These are phyloP conservation scores for Trifolium subterraneum DNA, from an alignment of 306 rosid species.

Conservation along the genomic window DNA sequence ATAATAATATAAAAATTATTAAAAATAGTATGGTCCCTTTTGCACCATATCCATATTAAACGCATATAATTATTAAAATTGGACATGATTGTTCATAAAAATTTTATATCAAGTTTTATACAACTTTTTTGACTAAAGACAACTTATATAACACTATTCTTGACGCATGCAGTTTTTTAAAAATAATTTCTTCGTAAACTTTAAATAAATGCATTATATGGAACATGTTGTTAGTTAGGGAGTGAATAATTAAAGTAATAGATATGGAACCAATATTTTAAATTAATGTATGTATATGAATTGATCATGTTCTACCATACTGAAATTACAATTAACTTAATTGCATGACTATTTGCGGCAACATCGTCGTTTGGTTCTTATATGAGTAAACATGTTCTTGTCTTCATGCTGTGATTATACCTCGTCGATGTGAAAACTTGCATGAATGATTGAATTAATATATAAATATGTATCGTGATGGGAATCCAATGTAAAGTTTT, in stretches of 20 bases:
- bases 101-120: too few species aligned
- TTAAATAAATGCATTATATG: not conserved
- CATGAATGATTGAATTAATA: conserved; percentile 8
- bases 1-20: too few species aligned
- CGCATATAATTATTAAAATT: not conserved
- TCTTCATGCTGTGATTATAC: conserved; percentile 7
- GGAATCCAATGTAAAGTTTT: conserved; percentile 46
- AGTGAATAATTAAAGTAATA: conserved; percentile 1
- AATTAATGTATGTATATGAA: not conserved
- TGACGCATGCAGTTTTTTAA: not conserved
- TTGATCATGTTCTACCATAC: conserved; percentile 38
- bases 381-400: not conserved
- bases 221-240: conserved; percentile 23
- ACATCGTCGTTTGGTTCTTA: conserved; percentile 10
- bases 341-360: conserved; percentile 9
- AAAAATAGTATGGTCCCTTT: too few species aligned
- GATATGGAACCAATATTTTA: not conserved
- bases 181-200: not conserved
- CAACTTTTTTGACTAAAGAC: not conserved
- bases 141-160: conserved; percentile 1
- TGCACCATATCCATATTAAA: not conserved
- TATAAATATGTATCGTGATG: conserved; percentile 3
- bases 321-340: not conserved
- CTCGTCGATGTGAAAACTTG: conserved; percentile 10
- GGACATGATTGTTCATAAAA: not conserved